These are phyloP conservation scores for Sequoia sempervirens DNA, from an alignment of 75 land plant species.

Conservation along the genomic window DNA sequence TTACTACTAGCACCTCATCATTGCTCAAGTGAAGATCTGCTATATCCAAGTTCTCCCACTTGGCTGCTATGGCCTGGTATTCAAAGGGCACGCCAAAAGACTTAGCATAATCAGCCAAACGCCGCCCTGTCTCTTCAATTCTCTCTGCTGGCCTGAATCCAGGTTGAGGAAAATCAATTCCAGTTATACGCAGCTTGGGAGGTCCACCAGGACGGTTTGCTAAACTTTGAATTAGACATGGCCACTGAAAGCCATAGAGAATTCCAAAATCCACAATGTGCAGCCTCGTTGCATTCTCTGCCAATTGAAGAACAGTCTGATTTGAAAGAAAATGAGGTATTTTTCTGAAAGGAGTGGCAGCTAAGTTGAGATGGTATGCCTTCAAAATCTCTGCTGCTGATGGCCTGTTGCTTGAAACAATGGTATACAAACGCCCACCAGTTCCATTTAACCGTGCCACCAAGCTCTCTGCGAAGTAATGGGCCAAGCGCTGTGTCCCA, in stretches of 20 bases:
- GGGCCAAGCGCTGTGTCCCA: conserved; percentile 58
- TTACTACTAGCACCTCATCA: conserved; percentile 66
- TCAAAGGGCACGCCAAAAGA: conserved; percentile 69
- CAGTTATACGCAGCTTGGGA: conserved; percentile 74
- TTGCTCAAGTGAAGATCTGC: conserved; percentile 45
- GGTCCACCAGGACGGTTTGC: conserved; percentile 59
- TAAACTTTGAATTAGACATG: conserved; percentile 56
- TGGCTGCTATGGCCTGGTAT: conserved; percentile 62
- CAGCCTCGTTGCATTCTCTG: conserved; percentile 38
- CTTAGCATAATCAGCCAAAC: conserved; percentile 50
- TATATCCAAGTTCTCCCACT: conserved; percentile 68
- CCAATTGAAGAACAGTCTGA: conserved; percentile 37
- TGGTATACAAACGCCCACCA: conserved; percentile 50
- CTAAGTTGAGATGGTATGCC: conserved; percentile 49
- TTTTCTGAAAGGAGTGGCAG: conserved; percentile 49
- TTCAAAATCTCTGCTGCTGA: conserved; percentile 61
- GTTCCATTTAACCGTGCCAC: conserved; percentile 73
- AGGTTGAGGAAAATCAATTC: conserved; percentile 80
- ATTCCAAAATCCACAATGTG: conserved; percentile 81
- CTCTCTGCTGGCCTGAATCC: conserved; percentile 64
- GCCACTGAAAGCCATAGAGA: conserved; percentile 77
- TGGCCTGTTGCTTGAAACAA: conserved; percentile 16
- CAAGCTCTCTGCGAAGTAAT: conserved; percentile 61
- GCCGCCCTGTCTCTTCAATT: conserved; percentile 66
- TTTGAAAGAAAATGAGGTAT: conserved; percentile 52